phyloP scores from a whole-genome alignment of 2,329 filamentous ascomycete genomes.

The Trichoderma koningii region DNA sequence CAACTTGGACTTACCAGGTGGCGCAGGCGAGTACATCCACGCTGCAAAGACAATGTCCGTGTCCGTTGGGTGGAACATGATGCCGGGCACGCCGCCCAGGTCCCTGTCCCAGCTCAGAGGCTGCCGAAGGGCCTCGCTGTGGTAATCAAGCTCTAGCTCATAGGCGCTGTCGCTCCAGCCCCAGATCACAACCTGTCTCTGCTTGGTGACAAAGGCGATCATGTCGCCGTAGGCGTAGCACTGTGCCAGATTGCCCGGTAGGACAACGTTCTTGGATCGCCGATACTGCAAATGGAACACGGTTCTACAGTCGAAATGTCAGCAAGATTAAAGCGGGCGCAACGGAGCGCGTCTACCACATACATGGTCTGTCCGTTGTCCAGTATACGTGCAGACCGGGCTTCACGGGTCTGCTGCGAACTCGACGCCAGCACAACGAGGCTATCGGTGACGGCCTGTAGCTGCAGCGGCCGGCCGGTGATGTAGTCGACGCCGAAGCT shows the following conservation, averaged over 20 bases:
- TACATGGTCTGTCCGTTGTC: conserved; percentile 27
- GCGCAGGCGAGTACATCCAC: conserved; percentile 24
- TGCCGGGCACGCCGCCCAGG: conserved; percentile 29
- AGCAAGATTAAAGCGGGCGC: neutral
- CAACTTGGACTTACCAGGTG: conserved; percentile 19
- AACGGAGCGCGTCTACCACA: neutral
- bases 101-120: conserved; percentile 14
- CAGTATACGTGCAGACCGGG: neutral
- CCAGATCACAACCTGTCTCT: conserved; percentile 32
- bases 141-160: conserved; percentile 29
- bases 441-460: conserved; percentile 32
- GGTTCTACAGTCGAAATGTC: conserved; percentile 26
- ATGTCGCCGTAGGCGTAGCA: conserved; percentile 32
- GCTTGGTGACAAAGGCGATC: conserved; percentile 31
- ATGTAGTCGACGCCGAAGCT: conserved; percentile 29
- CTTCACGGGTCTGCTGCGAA: neutral
- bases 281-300: conserved; percentile 31
- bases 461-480: conserved; percentile 28
- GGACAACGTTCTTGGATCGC: conserved; percentile 30
- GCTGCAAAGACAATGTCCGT: conserved; percentile 30
- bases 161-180: conserved; percentile 30
- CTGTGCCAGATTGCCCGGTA: conserved; percentile 30
- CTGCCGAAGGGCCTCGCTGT: conserved; percentile 4
- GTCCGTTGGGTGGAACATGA: conserved; percentile 33
- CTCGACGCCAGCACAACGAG: conserved; percentile 31